A percentile compares a stretch with the other conserved stretches of the same genome.
These are phyloP conservation scores for Debaryomyces hansenii DNA, from an alignment of 805 yeast genomes.

Conservation along the genomic window DNA sequence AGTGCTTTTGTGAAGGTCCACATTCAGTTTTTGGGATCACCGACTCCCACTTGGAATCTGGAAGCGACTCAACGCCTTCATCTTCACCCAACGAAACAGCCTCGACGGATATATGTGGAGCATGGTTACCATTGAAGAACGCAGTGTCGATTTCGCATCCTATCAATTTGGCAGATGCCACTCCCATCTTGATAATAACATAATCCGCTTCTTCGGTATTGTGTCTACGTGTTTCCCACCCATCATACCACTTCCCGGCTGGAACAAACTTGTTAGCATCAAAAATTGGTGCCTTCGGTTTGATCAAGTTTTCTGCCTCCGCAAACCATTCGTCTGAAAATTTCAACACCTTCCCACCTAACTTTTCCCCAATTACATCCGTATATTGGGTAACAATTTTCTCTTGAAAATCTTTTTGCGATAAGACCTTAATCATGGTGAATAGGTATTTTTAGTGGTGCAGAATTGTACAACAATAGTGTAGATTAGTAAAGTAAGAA, in stretches of 20 bases:
- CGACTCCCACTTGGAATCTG: constrained; percentile 62
- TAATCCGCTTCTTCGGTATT: constrained; percentile 82
- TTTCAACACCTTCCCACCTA: constrained; percentile 73
- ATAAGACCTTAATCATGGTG: constrained; percentile 15
- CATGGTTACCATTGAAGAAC: constrained; percentile 92
- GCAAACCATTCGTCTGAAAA: constrained; percentile 96
- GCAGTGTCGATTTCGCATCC: constrained; percentile 94
- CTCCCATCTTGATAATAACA: constrained; percentile 84
- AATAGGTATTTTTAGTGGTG: background rate
- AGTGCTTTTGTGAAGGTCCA: constrained; percentile 87
- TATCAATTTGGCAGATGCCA: constrained; percentile 70
- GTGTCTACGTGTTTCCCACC: constrained; percentile 98
- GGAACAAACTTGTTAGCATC: constrained; percentile 77
- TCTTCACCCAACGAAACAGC: constrained; percentile 48
- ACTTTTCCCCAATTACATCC: constrained; percentile 80
- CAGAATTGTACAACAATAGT: no score
- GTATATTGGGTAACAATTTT: constrained; percentile 53
- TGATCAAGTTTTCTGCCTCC: constrained; percentile 81
- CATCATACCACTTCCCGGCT: constrained; percentile 97
- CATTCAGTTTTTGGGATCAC: constrained; percentile 74
- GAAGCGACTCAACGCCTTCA: constrained; percentile 17
- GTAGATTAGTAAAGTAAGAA: no score
- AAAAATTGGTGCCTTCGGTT: constrained; percentile 77
- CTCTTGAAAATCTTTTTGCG: constrained; percentile 42
- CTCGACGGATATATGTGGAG: constrained; percentile 86